phyloP scores from a whole-genome alignment of 2,329 filamentous ascomycete species.

The Westerdykella sp. region DNA sequence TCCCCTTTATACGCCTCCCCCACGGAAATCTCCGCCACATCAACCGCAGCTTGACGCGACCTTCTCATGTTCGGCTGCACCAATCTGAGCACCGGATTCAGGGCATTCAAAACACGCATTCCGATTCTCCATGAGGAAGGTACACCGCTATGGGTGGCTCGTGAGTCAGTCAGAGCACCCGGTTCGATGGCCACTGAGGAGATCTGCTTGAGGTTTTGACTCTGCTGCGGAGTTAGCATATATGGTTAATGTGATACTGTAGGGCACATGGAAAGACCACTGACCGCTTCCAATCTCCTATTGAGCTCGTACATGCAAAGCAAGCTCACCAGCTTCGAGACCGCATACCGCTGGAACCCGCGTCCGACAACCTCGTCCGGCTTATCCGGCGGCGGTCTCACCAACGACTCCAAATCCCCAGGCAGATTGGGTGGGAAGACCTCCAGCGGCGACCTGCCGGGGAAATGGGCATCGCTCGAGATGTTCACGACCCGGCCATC shows the following conservation, averaged over 20 bases:
- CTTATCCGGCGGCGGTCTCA: constrained; percentile 29
- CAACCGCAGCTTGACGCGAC: constrained; percentile 23
- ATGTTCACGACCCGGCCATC: constrained; percentile 17
- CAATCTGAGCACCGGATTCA: constrained; percentile 23
- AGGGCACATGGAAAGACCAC: neutral
- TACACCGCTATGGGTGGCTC: constrained; percentile 27
- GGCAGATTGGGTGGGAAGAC: constrained; percentile 32
- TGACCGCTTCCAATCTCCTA: constrained; percentile 24
- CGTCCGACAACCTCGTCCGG: constrained; percentile 30
- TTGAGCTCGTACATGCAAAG: constrained; percentile 42
- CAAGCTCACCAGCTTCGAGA: constrained; percentile 39
- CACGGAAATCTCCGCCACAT: constrained; percentile 26
- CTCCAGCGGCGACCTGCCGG: constrained; percentile 34
- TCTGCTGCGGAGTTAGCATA: constrained; percentile 8
- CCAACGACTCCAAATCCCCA: constrained; percentile 31
- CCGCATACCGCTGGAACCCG: constrained; percentile 43
- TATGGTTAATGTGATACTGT: neutral
- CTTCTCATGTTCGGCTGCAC: constrained; percentile 28
- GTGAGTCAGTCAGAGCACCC: constrained; percentile 32
- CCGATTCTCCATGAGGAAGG: constrained; percentile 19
- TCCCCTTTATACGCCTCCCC: constrained; percentile 22
- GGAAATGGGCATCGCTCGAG: constrained; percentile 33
- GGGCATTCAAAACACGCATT: constrained; percentile 20
- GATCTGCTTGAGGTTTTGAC: constrained; percentile 19
- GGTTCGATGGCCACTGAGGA: constrained; percentile 32